Evolutionary conservation across 108 stramenopile genomes (phyloP).

Genomic region (Phaeodactylum tricornutum): DNA sequence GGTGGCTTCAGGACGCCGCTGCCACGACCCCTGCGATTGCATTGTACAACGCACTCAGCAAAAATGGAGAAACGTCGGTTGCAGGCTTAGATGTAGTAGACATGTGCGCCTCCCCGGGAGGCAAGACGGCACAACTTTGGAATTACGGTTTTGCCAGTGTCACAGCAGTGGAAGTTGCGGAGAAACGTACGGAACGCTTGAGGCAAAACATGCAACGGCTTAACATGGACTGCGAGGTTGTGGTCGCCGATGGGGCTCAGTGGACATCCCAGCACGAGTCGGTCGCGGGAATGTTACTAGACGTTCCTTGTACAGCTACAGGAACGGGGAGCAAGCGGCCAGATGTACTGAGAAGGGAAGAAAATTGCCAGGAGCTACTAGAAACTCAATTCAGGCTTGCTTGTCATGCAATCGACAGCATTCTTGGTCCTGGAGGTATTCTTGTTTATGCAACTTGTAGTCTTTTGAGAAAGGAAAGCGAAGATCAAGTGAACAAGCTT

Average conservation of each 20-base stretch:
- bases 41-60: conserved; percentile 25
- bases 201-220: conserved; percentile 50
- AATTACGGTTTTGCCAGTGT: conserved; percentile 69
- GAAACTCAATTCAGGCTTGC: conserved; percentile 37
- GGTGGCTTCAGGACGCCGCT: conserved; percentile 82
- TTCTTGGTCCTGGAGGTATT: conserved; percentile 49
- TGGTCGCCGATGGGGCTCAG: conserved; percentile 50
- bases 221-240: conserved; percentile 29
- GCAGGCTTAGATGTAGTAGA: conserved; percentile 71
- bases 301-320: conserved; percentile 74
- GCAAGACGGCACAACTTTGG: conserved; percentile 90
- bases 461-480: conserved; percentile 57
- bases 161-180: conserved; percentile 58
- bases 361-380: conserved; percentile 32
- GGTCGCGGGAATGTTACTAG: conserved; percentile 53
- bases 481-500: conserved; percentile 58
- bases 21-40: conserved; percentile 70
- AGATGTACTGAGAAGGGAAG: conserved; percentile 52
- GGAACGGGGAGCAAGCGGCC: conserved; percentile 70
- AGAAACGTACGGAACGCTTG: conserved; percentile 30
- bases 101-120: conserved; percentile 95
- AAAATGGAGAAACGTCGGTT: conserved; percentile 12
- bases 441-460: conserved; percentile 81
- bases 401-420: conserved; percentile 50
- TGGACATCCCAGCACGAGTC: conserved; percentile 35